phyloP scores from a whole-genome alignment of 805 yeast genomes.

The Candida endomychidarum region DNA sequence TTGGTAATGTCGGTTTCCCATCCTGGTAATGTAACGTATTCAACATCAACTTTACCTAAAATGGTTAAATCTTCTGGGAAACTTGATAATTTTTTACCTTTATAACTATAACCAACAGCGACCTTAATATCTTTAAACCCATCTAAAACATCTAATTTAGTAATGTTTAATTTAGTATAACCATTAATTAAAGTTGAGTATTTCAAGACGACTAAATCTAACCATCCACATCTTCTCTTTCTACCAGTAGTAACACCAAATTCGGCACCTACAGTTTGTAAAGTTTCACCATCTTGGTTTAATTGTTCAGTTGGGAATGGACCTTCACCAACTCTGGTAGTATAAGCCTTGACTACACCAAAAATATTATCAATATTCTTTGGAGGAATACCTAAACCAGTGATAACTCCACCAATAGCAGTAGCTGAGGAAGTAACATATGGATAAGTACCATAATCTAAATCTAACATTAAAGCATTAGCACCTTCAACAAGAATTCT shows the following conservation, averaged over 20 bases:
- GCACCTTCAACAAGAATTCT: constrained; percentile 96
- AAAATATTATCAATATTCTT: constrained; percentile 71
- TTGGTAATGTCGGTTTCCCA: constrained; percentile 86
- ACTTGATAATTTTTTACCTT: constrained; percentile 70
- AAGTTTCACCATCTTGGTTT: constrained; percentile 78
- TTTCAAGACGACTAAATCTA: constrained; percentile 90
- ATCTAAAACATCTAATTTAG: constrained; percentile 94
- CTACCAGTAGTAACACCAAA: constrained; percentile 98
- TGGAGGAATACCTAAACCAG: constrained; percentile 98
- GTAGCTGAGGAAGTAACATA: constrained; percentile 94
- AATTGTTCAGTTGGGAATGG: constrained; percentile 98
- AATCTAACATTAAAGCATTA: constrained; percentile 94
- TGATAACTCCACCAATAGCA: constrained; percentile 96
- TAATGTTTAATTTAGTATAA: constrained; percentile 89
- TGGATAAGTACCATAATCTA: constrained; percentile 98
- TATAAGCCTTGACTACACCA: constrained; percentile 98
- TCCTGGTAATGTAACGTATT: constrained; percentile 88
- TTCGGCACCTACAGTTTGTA: constrained; percentile 93
- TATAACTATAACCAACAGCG: constrained; percentile 77
- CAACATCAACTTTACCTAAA: constrained; percentile 88
- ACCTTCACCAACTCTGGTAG: constrained; percentile 98
- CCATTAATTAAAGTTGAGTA: constrained; percentile 93
- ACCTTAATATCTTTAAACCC: constrained; percentile 84
- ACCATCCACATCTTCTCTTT: constrained; percentile 99
- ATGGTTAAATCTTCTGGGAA: constrained; percentile 92